A percentile compares a stretch with the other conserved stretches of the same genome.
Conservation (phyloP, 768 basidiomycete genomes). For the Ramaria sp. region DNA sequence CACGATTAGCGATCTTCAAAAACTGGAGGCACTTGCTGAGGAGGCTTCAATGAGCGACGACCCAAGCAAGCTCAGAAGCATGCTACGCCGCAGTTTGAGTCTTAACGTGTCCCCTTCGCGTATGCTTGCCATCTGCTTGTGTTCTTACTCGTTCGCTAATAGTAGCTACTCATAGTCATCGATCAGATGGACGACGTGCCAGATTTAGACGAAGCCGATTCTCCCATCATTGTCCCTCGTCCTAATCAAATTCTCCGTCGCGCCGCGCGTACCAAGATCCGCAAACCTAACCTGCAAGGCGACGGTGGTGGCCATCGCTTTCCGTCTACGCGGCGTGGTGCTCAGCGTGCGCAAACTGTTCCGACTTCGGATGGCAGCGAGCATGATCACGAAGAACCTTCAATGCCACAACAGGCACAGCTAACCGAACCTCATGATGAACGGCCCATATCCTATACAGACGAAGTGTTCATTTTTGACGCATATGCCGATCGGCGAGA, state of each 20-base stretch:
- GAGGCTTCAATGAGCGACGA: slow-evolving; percentile 79
- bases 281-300: slow-evolving; percentile 67
- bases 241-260: slow-evolving; percentile 86
- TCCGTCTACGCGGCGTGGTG: slow-evolving; percentile 36
- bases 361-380: slow-evolving; percentile 32
- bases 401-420: slow-evolving; percentile 24
- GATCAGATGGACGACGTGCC: slow-evolving; percentile 59
- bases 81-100: slow-evolving; percentile 79
- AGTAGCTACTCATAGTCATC: slow-evolving; percentile 32
- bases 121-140: slow-evolving; percentile 29
- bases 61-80: slow-evolving; percentile 65
- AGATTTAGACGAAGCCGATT: slow-evolving; percentile 69
- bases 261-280: slow-evolving; percentile 89
- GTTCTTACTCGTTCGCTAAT: slow-evolving; percentile 11
- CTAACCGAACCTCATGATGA: slow-evolving; percentile 37
- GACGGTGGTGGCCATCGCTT: slow-evolving; percentile 84
- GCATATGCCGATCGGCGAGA: slow-evolving; percentile 45
- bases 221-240: slow-evolving; percentile 83
- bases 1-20: slow-evolving; percentile 90
- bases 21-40: slow-evolving; percentile 85
- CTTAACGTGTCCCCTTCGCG: slow-evolving; percentile 78
- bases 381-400: slow-evolving; percentile 43
- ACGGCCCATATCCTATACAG: slow-evolving; percentile 68
- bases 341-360: slow-evolving; percentile 17
- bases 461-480: slow-evolving; percentile 77